Conservation (phyloP, 768 basidiomycete species). For the Suillus placidus region DNA sequence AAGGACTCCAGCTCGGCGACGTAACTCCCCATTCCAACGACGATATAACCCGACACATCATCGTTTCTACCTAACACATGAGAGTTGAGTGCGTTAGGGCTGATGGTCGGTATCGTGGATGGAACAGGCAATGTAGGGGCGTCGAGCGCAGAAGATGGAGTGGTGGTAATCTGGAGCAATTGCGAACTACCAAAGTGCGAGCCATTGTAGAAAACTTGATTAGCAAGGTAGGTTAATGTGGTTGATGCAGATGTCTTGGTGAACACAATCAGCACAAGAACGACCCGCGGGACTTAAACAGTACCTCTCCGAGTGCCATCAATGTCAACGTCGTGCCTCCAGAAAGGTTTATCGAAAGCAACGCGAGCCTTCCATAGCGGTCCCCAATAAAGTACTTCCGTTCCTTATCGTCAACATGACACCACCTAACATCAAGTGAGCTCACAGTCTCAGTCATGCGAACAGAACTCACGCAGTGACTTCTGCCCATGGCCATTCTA, state of each 20-base stretch:
- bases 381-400: slow-evolving; percentile 68
- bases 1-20: slow-evolving; percentile 64
- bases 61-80: slow-evolving; percentile 34
- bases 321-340: slow-evolving; percentile 47
- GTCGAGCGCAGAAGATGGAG: slow-evolving; percentile 44
- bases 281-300: neutral
- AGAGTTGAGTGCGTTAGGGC: slow-evolving; percentile 36
- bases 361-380: slow-evolving; percentile 65
- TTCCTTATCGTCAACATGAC: slow-evolving; percentile 47
- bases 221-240: slow-evolving; percentile 70
- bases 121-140: slow-evolving; percentile 56
- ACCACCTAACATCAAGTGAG: slow-evolving; percentile 45
- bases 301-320: slow-evolving; percentile 73
- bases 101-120: slow-evolving; percentile 45
- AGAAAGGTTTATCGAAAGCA: slow-evolving; percentile 58
- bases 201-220: slow-evolving; percentile 73
- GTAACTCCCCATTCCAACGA: slow-evolving; percentile 56
- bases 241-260: slow-evolving; percentile 70
- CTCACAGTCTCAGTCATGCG: neutral
- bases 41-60: slow-evolving; percentile 44
- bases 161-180: slow-evolving; percentile 57
- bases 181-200: slow-evolving; percentile 85
- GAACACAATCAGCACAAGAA: slow-evolving; percentile 11
- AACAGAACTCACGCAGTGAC: slow-evolving; percentile 60
- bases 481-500: slow-evolving; percentile 79